A percentile compares a stretch with the other conserved stretches of the same genome.
These are phyloP conservation scores for Friedmanniomyces simplex DNA, from an alignment of 495 filamentous ascomycete genomes.

Conservation along the genomic window DNA sequence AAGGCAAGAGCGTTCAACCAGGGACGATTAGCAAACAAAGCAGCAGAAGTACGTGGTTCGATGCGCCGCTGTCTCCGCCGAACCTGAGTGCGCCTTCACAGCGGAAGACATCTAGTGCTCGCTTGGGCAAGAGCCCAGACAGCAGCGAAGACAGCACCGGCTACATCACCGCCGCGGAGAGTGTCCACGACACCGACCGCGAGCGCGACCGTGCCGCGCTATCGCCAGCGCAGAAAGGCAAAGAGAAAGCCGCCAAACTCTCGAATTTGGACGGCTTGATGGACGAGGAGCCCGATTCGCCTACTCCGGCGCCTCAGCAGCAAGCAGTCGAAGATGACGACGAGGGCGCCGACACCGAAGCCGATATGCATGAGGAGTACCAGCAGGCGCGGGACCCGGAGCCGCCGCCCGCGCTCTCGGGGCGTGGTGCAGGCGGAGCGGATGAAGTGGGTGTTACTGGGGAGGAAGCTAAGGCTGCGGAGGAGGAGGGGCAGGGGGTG, in stretches of 20 bases:
- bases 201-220: background rate
- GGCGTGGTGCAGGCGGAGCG: background rate
- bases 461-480: background rate
- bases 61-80: constrained; percentile 4
- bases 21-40: background rate
- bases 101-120: background rate
- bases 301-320: background rate
- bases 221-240: constrained; percentile 4
- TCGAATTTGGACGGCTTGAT: constrained; percentile 5
- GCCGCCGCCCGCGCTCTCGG: background rate
- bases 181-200: background rate
- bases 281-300: constrained; percentile 1
- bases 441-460: background rate
- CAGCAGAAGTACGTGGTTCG: constrained; percentile 1
- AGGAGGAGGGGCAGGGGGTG: background rate
- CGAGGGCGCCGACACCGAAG: background rate
- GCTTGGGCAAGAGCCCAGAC: background rate
- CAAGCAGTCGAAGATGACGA: background rate
- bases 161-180: constrained; percentile 15
- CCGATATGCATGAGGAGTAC: background rate
- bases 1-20: background rate
- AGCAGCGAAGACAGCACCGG: background rate
- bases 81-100: background rate
- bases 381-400: background rate
- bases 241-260: constrained; percentile 5